Conservation (phyloP, 2,329 filamentous ascomycete species). For the Ophiostoma montium region DNA sequence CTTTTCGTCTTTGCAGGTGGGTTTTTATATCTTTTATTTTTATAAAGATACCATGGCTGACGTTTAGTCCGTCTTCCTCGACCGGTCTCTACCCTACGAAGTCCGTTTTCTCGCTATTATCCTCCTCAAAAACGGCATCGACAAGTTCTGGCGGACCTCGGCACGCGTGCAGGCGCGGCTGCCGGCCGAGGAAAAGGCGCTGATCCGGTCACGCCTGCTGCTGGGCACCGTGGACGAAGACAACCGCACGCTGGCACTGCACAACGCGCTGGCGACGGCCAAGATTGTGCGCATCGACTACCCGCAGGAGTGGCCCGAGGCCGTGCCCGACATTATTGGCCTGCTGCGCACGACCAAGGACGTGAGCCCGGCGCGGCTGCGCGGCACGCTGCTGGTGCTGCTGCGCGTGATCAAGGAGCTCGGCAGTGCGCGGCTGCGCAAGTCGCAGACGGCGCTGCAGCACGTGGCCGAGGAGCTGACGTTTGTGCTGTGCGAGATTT, state of each 20-base stretch:
- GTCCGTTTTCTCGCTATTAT: slow-evolving; percentile 84
- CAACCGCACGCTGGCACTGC: slow-evolving; percentile 61
- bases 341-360: slow-evolving; percentile 46
- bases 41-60: background rate
- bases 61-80: slow-evolving; percentile 56
- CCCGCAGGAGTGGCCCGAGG: slow-evolving; percentile 67
- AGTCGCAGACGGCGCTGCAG: slow-evolving; percentile 63
- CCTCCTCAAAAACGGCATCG: slow-evolving; percentile 91
- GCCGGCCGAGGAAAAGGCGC: slow-evolving; percentile 58
- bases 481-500: slow-evolving; percentile 65
- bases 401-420: slow-evolving; percentile 85
- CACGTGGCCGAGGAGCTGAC: slow-evolving; percentile 70
- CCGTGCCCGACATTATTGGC: slow-evolving; percentile 44
- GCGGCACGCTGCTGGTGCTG: slow-evolving; percentile 60
- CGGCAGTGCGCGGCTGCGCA: slow-evolving; percentile 61
- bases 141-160: slow-evolving; percentile 77
- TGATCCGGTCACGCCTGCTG: slow-evolving; percentile 62
- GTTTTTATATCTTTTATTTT: background rate
- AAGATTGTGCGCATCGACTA: slow-evolving; percentile 87
- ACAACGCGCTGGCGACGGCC: slow-evolving; percentile 76
- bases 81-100: slow-evolving; percentile 60
- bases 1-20: slow-evolving; percentile 43
- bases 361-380: slow-evolving; percentile 50
- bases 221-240: slow-evolving; percentile 65
- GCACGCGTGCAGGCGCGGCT: slow-evolving; percentile 38